Base-by-base conservation (phyloP, 2,329 filamentous ascomycete species). In the Sporothrix phasma region DNA sequence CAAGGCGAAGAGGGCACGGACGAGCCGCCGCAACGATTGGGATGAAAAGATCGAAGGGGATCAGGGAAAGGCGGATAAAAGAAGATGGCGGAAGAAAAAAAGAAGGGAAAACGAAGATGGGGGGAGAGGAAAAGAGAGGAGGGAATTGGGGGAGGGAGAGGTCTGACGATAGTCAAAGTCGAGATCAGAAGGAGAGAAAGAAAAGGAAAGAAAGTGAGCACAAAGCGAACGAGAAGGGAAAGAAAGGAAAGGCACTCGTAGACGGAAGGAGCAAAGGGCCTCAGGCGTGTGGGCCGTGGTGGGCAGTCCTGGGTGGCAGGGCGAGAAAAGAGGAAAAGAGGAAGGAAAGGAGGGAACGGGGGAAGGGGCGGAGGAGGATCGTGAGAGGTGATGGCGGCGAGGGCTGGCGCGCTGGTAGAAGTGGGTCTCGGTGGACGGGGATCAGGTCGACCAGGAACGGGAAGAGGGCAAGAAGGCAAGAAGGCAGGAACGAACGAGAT, bases 381-480 rank as follows among this genome's bases (percentile, higher is more conserved):
- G 26, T 5, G 49, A 6, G 24, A 37, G 3, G 49, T 63, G 61
- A 63, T 63, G 61, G 61, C 17, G 26, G 24, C 17, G 29, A 26
- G 41, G 34, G 19, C 22, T 41, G 60, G 47, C 61, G 47, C 61
- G 60, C 46, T 62, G 47, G 61, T 47, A 62, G 39, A 62, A 51
- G 37, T 51, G 47, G 47, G 22, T 15, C 19, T 37, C 34, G n/a
- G 5, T 26, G 19, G n/a, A 5, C 49, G 49, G 34, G 31, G 29
- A 22, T n/a, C 49, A 39, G 19, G n/a, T n/a, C n/a, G n/a, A n/a
- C n/a, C n/a, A n/a, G n/a, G n/a, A n/a, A n/a, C n/a, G n/a, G n/a
- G 47, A 34, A n/a, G 7, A 31, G 26, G 17, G 24, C 47, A 51
- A 29, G 51, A 53, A 34, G 13, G 4, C n/a, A 6, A 56, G 22